phyloP scores from a whole-genome alignment of 345 rosid genomes.

The Euphorbia pulcherrima region DNA sequence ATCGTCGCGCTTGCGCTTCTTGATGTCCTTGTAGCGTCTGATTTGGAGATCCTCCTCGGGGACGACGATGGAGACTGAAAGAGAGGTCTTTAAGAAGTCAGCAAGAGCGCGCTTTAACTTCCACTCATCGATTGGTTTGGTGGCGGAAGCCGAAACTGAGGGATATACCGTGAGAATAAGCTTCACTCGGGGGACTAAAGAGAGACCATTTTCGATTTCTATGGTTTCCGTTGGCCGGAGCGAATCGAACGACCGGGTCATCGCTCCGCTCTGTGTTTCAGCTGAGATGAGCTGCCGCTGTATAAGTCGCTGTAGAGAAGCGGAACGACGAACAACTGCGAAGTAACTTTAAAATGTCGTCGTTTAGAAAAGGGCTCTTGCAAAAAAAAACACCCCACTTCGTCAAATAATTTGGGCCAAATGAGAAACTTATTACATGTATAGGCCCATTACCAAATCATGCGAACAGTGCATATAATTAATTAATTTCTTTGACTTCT shows the following conservation, averaged over 20 bases:
- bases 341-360: background rate
- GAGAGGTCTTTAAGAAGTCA: conserved; percentile 58
- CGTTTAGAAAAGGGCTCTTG: background rate
- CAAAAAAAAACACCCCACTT: background rate
- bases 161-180: conserved; percentile 63
- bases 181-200: conserved; percentile 65
- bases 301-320: background rate
- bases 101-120: conserved; percentile 66
- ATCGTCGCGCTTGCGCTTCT: conserved; percentile 86
- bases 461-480: too few species aligned
- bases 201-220: conserved; percentile 61
- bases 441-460: too few species aligned
- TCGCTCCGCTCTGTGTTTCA: background rate
- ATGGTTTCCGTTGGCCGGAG: conserved; percentile 54
- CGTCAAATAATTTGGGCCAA: too few species aligned
- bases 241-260: conserved; percentile 56
- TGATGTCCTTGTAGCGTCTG: conserved; percentile 61
- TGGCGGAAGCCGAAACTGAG: conserved; percentile 41
- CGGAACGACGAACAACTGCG: background rate
- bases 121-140: conserved; percentile 86
- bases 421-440: too few species aligned
- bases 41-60: conserved; percentile 65
- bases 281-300: background rate
- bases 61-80: conserved; percentile 45
- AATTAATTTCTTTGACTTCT: too few species aligned